These are phyloP conservation scores for Tricholoma sp. DNA, from an alignment of 768 basidiomycete genomes.

Conservation along the genomic window DNA sequence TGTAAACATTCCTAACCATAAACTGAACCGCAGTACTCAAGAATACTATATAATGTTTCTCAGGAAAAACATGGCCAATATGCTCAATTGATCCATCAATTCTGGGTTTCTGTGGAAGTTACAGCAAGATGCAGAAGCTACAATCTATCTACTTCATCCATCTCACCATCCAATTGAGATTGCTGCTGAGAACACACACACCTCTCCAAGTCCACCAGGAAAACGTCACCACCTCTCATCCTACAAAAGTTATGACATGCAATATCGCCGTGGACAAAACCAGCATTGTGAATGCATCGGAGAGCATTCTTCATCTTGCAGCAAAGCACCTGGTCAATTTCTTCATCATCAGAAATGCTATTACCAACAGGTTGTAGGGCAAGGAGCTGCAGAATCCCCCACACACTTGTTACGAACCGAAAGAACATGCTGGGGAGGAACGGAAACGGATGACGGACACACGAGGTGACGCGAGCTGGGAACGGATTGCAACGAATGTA, in stretches of 20 bases:
- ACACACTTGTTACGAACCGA: no score
- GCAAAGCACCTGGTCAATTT: constrained; percentile 4
- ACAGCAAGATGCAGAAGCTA: not conserved
- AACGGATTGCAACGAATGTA: no score
- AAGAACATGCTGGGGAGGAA: no score
- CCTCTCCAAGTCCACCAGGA: constrained; percentile 2
- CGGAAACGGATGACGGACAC: no score
- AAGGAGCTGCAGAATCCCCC: constrained; percentile 16
- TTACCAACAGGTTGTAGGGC: constrained; percentile 7
- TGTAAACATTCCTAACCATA: no score
- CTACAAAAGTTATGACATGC: not conserved
- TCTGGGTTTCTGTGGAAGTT: not conserved
- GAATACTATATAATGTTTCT: no score
- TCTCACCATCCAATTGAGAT: not conserved
- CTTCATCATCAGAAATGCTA: not conserved
- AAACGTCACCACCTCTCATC: not conserved
- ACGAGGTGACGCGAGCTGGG: no score
- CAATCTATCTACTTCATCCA: not conserved
- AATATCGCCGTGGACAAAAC: constrained; percentile 1
- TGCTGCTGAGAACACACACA: not conserved
- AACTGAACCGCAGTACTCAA: no score
- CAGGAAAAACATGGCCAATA: no score
- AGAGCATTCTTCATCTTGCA: constrained; percentile 14
- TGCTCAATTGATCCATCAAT: not conserved
- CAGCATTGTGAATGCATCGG: constrained; percentile 12